Evolutionary conservation across 139 green algal genomes (phyloP), one percentile per base, ranked within the genome.

Genomic region (Chlamydomonas eustigma): DNA sequence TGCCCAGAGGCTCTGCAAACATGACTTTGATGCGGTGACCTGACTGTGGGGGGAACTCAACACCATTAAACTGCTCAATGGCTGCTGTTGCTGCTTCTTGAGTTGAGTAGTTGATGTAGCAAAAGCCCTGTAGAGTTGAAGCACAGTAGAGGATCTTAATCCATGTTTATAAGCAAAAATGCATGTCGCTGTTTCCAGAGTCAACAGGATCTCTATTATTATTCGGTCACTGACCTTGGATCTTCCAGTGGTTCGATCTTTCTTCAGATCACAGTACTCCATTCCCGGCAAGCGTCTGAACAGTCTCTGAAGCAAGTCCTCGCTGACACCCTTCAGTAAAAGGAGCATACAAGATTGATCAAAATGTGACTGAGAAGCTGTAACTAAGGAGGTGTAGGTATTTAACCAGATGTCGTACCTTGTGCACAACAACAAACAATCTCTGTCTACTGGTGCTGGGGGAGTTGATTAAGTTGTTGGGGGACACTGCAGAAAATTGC

Each of bases 201-300:
- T n/a, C n/a, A n/a, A n/a, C n/a, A n/a, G n/a, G n/a, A n/a, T 64
- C 85, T 83, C 81, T 96, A 96, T 25, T 18, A 63, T 28, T 18
- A 18, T 34, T 4, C 44, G 34, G 52, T 28, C 25, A 66, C 81
- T 5, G 37, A 91, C 89, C 85, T 91, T 92, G 44, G 80, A 89
- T 32, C 83, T 81, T 70, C 88, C 88, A 3, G 87, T 96, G 18
- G 75, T 50, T 8, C 84, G 83, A 77, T 96, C 92, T 66, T 87
- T 85, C 82, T 96, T 97, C 28, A 96, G 83, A 78, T 96, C 90
- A 63, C 88, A 93, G 84, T 96, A 97, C 85, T 96, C 91, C 88
- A 96, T 92, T 64, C 92, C 93, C 0, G 88, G 84, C 71, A 90
- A 93, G 51, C 79, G 70, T 4, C 89, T 73, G 87, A 97, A 97